Base-by-base conservation (phyloP, 108 stramenopile genomes). In the Pseudonitzschia pungens region DNA sequence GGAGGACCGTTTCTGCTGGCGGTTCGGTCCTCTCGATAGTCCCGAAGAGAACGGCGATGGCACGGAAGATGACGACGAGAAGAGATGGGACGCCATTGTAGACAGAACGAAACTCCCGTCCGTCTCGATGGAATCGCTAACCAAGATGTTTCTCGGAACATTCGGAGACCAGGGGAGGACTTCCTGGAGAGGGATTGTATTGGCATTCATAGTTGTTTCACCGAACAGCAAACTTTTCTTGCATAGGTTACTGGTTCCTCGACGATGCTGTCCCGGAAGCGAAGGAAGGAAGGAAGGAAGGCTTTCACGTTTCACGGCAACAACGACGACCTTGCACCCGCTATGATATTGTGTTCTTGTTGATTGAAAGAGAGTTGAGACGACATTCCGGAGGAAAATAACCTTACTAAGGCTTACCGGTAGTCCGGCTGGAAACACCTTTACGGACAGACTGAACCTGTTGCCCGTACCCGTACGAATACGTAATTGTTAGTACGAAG, bases 121-220 rank as follows among this genome's bases (percentile, higher is more conserved):
- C n/a, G 83, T 80, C 36, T 77, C 78, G 7, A 84, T 77, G 14
- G 83, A 82, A 60, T 82, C 87, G 54, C 62, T 55, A 56, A 87
- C 65, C 15, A 84, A 45, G 62, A 84, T 65, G 27, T 56, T 77
- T 33, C 74, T 48, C 11, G 77, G 55, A 62, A 50, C n/a, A 12
- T 63, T 28, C 56, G 68, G 55, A 29, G 70, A 75, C 75, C 76
- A 80, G 7, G 83, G 83, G 3, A 84, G 57, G 18, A 70, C 76
- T 40, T 84, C 73, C 60, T 64, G 50, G 12, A 84, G 58, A 18
- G 79, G 74, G 28, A 84, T 62, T 9, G 77, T 77, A 42, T 71
- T 65, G 8, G 60, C 60, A 70, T 77, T 77, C 77, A 77, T 77
- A 2, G 57, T 58, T 58, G 57, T 26, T 9, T 58, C 6, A 31